Evolutionary conservation across 2,329 filamentous ascomycete genomes (phyloP), one percentile per base, ranked within the genome.

Genomic region (Fusarium nodosum): DNA sequence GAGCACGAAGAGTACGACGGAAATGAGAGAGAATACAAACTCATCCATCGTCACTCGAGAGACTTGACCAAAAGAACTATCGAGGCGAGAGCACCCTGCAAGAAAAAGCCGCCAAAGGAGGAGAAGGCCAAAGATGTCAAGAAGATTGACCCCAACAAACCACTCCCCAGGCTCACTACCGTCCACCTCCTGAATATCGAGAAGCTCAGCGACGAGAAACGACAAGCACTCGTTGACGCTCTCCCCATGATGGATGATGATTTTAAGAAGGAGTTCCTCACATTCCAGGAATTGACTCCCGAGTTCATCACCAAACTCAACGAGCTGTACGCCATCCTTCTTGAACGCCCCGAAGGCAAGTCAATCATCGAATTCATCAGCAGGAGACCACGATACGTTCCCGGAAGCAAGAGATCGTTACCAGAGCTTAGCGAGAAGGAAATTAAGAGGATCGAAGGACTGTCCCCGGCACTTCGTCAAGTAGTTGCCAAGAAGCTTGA

Each of bases 221-320:
- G 45, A 39, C 16, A 48, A 39, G 44, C 13, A 5, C 9, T 36
- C 13, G 28, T 12, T n/a, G 13, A 11, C 3, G 26, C 16, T 5
- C n/a, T 50, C 16, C 59, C 59, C 11, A 24, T 51, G 13, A 34
- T 64, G 16, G 53, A 64, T 26, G 22, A 28, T 1, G 30, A 46
- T 13, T 22, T 48, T 7, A 59, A 44, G 34, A 64, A 47, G 34
- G 52, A 64, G 10, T 64, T 59, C 11, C 22, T 39, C 12, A 22
- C n/a, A 9, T 41, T 15, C 9, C n/a, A 64, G n/a, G 39, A 51
- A 28, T 26, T 63, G 33, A 51, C 18, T 24, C 30, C 46, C 16
- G 9, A 31, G 5, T 26, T 65, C 20, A 64, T 64, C 31, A n/a
- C 34, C 26, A 60, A 60, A 33, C 61, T 64, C 39, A 64, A 64